Evolutionary conservation across 1,284 basidiomycete species (phyloP).

Genomic region (Sparassis latifolia): DNA sequence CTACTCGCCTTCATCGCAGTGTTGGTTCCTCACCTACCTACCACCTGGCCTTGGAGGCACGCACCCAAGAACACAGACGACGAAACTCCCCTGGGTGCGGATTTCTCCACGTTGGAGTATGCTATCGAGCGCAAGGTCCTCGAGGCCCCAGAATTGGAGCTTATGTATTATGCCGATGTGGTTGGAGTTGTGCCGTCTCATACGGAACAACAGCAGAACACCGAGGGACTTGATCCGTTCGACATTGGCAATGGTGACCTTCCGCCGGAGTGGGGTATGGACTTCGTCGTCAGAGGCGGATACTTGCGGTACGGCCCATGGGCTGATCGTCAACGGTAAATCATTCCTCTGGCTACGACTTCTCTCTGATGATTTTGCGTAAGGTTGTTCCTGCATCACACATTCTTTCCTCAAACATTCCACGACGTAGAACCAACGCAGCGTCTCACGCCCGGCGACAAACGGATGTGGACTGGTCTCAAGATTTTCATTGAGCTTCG

Average conservation of each 20-base stretch:
- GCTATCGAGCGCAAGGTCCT: conserved; percentile 80
- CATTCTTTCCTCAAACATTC: conserved; percentile 80
- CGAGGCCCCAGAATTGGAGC: conserved; percentile 68
- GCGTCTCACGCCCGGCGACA: conserved; percentile 66
- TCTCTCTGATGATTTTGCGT: not conserved
- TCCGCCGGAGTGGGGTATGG: conserved; percentile 89
- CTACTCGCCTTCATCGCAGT: conserved; percentile 8
- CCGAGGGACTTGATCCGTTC: conserved; percentile 38
- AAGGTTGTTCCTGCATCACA: conserved; percentile 46
- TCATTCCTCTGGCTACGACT: not conserved
- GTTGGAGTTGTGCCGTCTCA: conserved; percentile 55
- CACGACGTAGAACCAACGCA: conserved; percentile 53
- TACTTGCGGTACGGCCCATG: conserved; percentile 85
- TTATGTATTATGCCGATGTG: conserved; percentile 81
- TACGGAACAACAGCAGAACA: conserved; percentile 26
- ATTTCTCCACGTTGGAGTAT: conserved; percentile 66
- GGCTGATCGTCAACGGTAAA: conserved; percentile 84
- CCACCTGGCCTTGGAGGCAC: conserved; percentile 28
- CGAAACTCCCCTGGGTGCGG: conserved; percentile 44
- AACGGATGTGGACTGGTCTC: conserved; percentile 74
- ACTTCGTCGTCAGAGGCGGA: conserved; percentile 74
- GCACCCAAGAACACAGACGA: conserved; percentile 41
- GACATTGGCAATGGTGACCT: conserved; percentile 83
- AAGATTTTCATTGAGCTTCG: conserved; percentile 76
- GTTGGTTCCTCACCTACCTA: conserved; percentile 13